Percentiles rank a stretch among this genome's conserved stretches.
These are phyloP conservation scores for Sistotremastrum suecicum DNA, from an alignment of 768 basidiomycete genomes.

Conservation along the genomic window DNA sequence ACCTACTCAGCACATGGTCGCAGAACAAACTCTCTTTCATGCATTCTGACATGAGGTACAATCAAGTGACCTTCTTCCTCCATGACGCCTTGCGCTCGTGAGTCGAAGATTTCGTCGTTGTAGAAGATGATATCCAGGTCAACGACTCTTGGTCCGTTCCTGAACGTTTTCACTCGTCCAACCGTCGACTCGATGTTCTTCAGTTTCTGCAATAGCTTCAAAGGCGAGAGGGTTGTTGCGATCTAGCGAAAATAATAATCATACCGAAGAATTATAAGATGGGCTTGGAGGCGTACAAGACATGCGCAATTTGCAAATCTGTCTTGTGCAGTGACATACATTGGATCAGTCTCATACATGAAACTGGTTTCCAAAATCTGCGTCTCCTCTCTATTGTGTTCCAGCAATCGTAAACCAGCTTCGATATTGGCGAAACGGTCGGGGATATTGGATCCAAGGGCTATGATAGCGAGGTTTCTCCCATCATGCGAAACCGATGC, in stretches of 20 bases:
- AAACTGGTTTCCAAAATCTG: constrained; percentile 65
- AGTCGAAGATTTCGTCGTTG: constrained; percentile 45
- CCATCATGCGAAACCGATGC: background rate
- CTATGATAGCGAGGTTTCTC: constrained; percentile 42
- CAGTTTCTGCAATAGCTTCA: constrained; percentile 40
- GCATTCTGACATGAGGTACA: constrained; percentile 70
- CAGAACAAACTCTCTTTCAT: constrained; percentile 86
- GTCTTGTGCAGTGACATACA: constrained; percentile 91
- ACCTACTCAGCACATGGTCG: constrained; percentile 77
- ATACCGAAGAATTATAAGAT: background rate
- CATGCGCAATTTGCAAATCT: constrained; percentile 86
- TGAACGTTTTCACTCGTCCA: constrained; percentile 64
- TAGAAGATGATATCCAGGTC: constrained; percentile 85
- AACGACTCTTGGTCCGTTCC: constrained; percentile 79
- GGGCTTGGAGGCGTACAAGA: constrained; percentile 38
- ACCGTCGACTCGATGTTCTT: constrained; percentile 63
- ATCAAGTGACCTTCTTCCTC: constrained; percentile 49
- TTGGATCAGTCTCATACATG: constrained; percentile 85
- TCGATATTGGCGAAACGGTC: constrained; percentile 78
- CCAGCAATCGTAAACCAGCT: constrained; percentile 57
- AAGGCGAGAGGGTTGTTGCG: constrained; percentile 54
- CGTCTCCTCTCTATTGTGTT: constrained; percentile 18
- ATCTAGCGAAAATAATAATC: constrained; percentile 32
- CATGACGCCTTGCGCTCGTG: constrained; percentile 20
- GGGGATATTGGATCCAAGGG: constrained; percentile 83